phyloP scores from a whole-genome alignment of 2,329 filamentous ascomycete genomes.

The Raffaelea ambrosiae region DNA sequence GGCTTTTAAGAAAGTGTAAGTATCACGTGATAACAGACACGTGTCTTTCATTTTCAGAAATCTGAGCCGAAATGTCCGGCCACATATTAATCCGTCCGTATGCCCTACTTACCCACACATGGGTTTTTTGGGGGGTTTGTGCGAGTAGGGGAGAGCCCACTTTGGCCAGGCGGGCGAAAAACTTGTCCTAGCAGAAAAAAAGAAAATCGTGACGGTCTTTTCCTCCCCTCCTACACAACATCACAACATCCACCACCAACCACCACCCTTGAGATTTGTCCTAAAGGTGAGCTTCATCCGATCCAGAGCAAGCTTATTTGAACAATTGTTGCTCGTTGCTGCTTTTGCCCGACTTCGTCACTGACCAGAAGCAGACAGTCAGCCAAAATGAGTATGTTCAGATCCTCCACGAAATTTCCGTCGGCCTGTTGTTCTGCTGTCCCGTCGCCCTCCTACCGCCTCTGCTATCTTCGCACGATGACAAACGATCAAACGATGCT shows the following conservation, averaged over 20 bases:
- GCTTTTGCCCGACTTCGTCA: not conserved
- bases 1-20: no score
- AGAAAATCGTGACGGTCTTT: not conserved
- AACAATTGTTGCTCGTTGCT: not conserved
- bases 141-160: no score
- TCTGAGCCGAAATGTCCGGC: not conserved
- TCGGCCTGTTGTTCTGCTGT: no score
- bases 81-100: not conserved
- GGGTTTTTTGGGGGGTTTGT: not conserved
- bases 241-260: not conserved
- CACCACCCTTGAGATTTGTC: conserved; percentile 3
- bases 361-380: conserved; percentile 17
- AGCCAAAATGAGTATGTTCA: conserved; percentile 51
- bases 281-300: conserved; percentile 3
- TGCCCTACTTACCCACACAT: conserved; percentile 1
- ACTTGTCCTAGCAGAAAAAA: conserved; percentile 3
- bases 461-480: no score
- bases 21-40: no score
- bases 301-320: not conserved
- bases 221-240: not conserved
- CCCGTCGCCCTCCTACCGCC: not conserved
- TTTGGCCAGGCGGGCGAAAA: conserved; percentile 1
- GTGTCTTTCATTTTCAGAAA: no score
- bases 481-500: no score
- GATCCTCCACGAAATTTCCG: not conserved